Evolutionary conservation across 2,329 filamentous ascomycete species (phyloP), one percentile per base, ranked within the genome.

Genomic region (Aureobasidium sp.): DNA sequence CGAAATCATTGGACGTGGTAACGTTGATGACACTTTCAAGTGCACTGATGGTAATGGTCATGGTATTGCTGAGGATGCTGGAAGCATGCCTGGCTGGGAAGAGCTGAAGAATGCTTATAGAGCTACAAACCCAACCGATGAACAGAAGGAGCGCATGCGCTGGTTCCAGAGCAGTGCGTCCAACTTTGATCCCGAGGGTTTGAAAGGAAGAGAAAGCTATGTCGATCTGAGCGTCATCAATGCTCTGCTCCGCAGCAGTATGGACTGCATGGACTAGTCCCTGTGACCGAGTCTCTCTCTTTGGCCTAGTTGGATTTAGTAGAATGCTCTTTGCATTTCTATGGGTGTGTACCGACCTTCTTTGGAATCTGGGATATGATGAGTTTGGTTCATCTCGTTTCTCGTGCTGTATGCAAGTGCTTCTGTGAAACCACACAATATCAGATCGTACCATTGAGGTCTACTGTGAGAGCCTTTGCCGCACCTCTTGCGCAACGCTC

Each of bases 61-160:
- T 62, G 50, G 54, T 9, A 66, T 69, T 30, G 68, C 71, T 21
- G 73, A 75, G 64, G 72, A 74, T 59, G 67, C 66, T 11, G 71
- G 71, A 10, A 60, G 68, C 5, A 16, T 32, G 3, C 13, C 4
- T 14, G 72, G 70, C 10, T 75, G 73, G 72, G 55, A 68, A 34
- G 64, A 66, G 39, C 50, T 75, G 14, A 68, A 69, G 57, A 66
- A 66, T 13, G 72, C 72, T 3, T 75, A 73, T 62, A 63, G 65
- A 16, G 64, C 69, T 5, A 11, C 37, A 30, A 59, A 59, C 1
- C 70, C 70, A 1, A 67, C 47, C 7, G 32, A 61, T 48, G 65
- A 68, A 32, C 70, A 73, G 61, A 66, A 64, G 53, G 65, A 68
- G 36, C 64, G 57, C 32, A 69, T 68, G 42, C 36, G 58, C 30